Percentiles rank a stretch among this genome's conserved stretches.
Evolutionary conservation across 192 early-diverging fungal genomes (phyloP).

Genomic region (Backusella morwellensis): DNA sequence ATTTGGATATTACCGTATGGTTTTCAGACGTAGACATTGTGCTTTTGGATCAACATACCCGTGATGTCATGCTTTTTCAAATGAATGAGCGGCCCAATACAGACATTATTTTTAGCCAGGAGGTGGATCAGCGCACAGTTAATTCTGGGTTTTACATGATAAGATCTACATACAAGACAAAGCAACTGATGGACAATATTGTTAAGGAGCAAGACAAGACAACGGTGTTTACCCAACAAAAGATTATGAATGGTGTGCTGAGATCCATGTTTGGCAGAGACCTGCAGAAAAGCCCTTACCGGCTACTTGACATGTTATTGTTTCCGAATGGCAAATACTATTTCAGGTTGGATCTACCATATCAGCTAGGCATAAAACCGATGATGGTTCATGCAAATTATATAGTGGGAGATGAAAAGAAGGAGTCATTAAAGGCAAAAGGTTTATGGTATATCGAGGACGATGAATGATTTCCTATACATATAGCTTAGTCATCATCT

Average conservation of each 20-base stretch:
- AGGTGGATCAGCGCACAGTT: slow-evolving; percentile 28
- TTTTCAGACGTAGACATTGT: slow-evolving; percentile 42
- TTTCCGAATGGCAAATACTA: slow-evolving; percentile 36
- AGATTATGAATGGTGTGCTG: slow-evolving; percentile 31
- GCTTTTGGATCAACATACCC: slow-evolving; percentile 17
- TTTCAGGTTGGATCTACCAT: slow-evolving; percentile 25
- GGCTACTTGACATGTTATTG: slow-evolving; percentile 24
- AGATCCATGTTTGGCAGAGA: slow-evolving; percentile 19
- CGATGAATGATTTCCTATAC: neutral
- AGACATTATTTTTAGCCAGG: slow-evolving; percentile 30
- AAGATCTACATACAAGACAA: slow-evolving; percentile 26
- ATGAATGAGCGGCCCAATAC: slow-evolving; percentile 16
- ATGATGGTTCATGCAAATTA: slow-evolving; percentile 44
- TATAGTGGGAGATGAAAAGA: slow-evolving; percentile 27
- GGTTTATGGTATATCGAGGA: slow-evolving; percentile 35
- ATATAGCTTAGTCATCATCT: neutral
- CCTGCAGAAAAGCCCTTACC: slow-evolving; percentile 17
- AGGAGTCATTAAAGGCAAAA: slow-evolving; percentile 18
- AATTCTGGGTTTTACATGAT: slow-evolving; percentile 40
- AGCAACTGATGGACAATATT: slow-evolving; percentile 25
- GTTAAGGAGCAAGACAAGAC: slow-evolving; percentile 23
- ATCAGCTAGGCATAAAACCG: slow-evolving; percentile 20
- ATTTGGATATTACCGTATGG: slow-evolving; percentile 31
- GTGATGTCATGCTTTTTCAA: slow-evolving; percentile 21
- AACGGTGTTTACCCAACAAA: slow-evolving; percentile 30